A percentile compares a stretch with the other conserved stretches of the same genome.
These are phyloP conservation scores for Skeletonema potamos DNA, from an alignment of 108 stramenopile species.

Conservation along the genomic window DNA sequence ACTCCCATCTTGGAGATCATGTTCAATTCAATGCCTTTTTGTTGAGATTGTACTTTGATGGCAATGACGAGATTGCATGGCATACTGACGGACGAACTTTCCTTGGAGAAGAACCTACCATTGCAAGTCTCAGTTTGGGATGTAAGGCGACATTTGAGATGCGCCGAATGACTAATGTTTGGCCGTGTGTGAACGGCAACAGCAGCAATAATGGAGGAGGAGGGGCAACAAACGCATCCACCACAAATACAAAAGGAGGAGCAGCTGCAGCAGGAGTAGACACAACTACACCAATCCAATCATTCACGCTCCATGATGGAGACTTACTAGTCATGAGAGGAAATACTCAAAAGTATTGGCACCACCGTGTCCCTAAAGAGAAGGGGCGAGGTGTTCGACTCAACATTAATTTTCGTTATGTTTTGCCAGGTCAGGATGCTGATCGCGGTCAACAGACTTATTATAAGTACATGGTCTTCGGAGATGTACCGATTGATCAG, in stretches of 20 bases:
- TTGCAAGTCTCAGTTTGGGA: constrained; percentile 27
- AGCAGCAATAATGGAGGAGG: too few relatives aligned
- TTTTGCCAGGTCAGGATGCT: constrained; percentile 18
- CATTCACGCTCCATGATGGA: constrained; percentile 10
- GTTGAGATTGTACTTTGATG: constrained; percentile 30
- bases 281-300: background rate
- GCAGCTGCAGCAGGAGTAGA: constrained; percentile 11
- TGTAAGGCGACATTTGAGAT: constrained; percentile 25
- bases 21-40: constrained; percentile 34
- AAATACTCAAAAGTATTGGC: constrained; percentile 37
- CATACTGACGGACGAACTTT: constrained; percentile 38
- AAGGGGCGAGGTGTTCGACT: constrained; percentile 19
- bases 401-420: constrained; percentile 32
- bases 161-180: constrained; percentile 27
- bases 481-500: constrained; percentile 13
- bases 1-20: constrained; percentile 7
- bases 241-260: background rate
- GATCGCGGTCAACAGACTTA: constrained; percentile 22
- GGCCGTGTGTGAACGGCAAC: constrained; percentile 18
- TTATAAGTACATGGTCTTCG: constrained; percentile 44
- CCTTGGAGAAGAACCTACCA: constrained; percentile 22
- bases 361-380: constrained; percentile 32
- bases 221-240: background rate
- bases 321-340: constrained; percentile 28
- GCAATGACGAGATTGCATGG: constrained; percentile 36